Percentiles rank a stretch among this genome's conserved stretches.
phyloP scores from a whole-genome alignment of 352 stramenopile genomes.

The Pythium volutum region DNA sequence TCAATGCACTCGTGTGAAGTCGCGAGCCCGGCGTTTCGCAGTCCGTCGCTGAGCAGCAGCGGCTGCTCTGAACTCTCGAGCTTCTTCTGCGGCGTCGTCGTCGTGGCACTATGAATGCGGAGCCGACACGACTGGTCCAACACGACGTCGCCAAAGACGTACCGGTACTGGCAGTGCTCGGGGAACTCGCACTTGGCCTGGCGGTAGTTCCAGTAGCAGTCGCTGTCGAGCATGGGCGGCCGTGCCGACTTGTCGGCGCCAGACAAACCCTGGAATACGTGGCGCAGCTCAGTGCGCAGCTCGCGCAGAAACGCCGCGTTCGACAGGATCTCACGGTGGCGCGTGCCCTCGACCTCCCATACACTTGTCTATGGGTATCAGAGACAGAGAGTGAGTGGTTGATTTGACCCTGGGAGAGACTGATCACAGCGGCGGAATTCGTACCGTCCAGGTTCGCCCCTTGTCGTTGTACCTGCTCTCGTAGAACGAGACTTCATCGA shows the following conservation, averaged over 20 bases:
- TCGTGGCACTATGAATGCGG: slow-evolving; percentile 15
- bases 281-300: slow-evolving; percentile 61
- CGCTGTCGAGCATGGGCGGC: slow-evolving; percentile 62
- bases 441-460: slow-evolving; percentile 32
- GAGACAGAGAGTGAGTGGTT: background rate
- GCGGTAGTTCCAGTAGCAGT: slow-evolving; percentile 87
- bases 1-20: slow-evolving; percentile 11
- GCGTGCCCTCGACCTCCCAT: slow-evolving; percentile 74
- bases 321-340: slow-evolving; percentile 72
- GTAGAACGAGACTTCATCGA: slow-evolving; percentile 75
- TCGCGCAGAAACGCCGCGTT: slow-evolving; percentile 72
- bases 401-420: no score
- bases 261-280: slow-evolving; percentile 39
- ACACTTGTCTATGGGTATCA: slow-evolving; percentile 52
- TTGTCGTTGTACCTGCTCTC: slow-evolving; percentile 42
- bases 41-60: slow-evolving; percentile 7
- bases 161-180: slow-evolving; percentile 80
- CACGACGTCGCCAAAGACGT: slow-evolving; percentile 76
- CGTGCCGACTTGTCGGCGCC: slow-evolving; percentile 31
- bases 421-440: no score
- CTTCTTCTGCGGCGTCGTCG: background rate
- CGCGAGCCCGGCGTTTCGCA: slow-evolving; percentile 14
- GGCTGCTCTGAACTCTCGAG: background rate
- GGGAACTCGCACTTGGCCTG: slow-evolving; percentile 66
- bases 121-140: slow-evolving; percentile 81